phyloP scores from a whole-genome alignment of 1,139 yeast species.

The Hyphopichia burtonii region DNA sequence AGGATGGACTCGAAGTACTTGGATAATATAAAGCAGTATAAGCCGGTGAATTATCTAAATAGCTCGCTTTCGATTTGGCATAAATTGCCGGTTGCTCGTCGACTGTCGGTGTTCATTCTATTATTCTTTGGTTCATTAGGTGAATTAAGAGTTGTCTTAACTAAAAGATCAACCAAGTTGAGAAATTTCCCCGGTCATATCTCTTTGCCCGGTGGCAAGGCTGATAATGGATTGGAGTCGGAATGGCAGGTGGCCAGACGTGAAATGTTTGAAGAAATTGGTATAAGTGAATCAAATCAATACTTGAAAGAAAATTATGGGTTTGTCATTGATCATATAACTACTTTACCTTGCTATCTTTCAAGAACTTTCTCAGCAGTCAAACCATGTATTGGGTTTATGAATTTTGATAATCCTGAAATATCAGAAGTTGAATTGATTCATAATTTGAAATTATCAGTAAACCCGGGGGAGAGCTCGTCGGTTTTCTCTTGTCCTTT shows the following conservation, averaged over 20 bases:
- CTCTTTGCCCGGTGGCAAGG: conserved; percentile 87
- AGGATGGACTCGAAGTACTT: conserved; percentile 7
- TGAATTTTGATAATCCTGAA: conserved; percentile 24
- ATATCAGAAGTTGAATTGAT: conserved; percentile 20
- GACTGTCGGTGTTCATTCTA: conserved; percentile 75
- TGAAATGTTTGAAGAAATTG: conserved; percentile 86
- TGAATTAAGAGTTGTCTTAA: conserved; percentile 72
- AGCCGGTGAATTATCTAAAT: conserved; percentile 26
- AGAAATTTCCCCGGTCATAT: conserved; percentile 83
- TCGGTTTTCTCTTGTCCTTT: conserved; percentile 69
- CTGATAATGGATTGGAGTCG: conserved; percentile 62
- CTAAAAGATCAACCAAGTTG: conserved; percentile 69
- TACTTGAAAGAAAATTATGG: conserved; percentile 46
- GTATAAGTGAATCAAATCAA: conserved; percentile 55
- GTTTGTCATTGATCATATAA: conserved; percentile 55
- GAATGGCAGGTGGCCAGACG: conserved; percentile 75
- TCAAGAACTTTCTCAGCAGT: conserved; percentile 82
- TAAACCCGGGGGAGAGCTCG: conserved; percentile 74
- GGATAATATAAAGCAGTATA: conserved; percentile 21
- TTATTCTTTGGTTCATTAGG: conserved; percentile 70
- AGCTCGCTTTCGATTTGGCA: conserved; percentile 53
- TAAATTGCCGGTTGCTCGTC: conserved; percentile 53
- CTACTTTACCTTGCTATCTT: conserved; percentile 69
- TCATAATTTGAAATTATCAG: conserved; percentile 33
- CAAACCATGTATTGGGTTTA: conserved; percentile 74